A percentile compares a stretch with the other conserved stretches of the same genome.
phyloP scores from a whole-genome alignment of 106 monocot genomes.

The Apostasia shenzhenica region DNA sequence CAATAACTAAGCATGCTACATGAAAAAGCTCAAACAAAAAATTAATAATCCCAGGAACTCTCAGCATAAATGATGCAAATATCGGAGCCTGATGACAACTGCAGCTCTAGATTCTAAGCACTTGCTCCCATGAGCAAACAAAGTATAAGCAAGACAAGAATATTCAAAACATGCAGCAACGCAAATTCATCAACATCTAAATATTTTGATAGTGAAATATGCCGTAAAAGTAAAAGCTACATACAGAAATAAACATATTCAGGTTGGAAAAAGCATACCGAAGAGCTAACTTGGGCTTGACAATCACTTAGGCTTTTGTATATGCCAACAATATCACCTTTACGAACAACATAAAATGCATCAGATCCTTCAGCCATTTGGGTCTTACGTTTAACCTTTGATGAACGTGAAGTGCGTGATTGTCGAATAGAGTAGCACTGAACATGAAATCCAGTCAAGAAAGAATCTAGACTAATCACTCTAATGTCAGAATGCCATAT shows the following conservation, averaged over 20 bases:
- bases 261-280: conserved; percentile 27
- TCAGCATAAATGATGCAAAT: too few relatives aligned
- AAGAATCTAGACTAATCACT: neutral
- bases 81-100: too few relatives aligned
- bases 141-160: too few relatives aligned
- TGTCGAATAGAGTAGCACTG: neutral
- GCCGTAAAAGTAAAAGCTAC: neutral
- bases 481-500: conserved; percentile 2
- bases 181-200: neutral
- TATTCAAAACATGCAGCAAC: too few relatives aligned
- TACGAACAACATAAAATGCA: conserved; percentile 73
- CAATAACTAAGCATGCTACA: too few relatives aligned
- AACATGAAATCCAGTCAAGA: neutral
- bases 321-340: conserved; percentile 46
- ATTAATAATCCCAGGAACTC: too few relatives aligned
- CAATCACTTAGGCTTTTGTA: conserved; percentile 64
- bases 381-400: neutral
- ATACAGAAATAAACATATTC: neutral
- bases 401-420: conserved; percentile 1
- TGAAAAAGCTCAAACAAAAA: too few relatives aligned
- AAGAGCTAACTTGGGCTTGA: conserved; percentile 65
- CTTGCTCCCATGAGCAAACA: too few relatives aligned
- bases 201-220: neutral
- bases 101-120: too few relatives aligned
- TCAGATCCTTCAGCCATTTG: conserved; percentile 28